phyloP scores from a whole-genome alignment of 345 rosid genomes.

The Aquilaria malaccensis region DNA sequence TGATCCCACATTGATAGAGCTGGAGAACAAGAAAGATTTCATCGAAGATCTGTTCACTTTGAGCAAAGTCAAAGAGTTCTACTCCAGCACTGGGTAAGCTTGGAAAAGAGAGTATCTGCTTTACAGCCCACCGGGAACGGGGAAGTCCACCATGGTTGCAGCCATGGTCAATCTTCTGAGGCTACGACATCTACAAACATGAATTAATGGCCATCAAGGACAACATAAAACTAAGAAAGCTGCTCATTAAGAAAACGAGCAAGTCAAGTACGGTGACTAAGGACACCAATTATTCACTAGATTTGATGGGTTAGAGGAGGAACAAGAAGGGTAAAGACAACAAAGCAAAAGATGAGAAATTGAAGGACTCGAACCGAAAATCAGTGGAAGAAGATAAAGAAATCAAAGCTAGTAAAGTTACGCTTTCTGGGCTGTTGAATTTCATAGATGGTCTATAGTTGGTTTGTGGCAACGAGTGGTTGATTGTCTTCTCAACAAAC shows the following conservation, averaged over 20 bases:
- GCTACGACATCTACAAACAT: constrained; percentile 35
- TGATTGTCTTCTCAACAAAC: constrained; percentile 32
- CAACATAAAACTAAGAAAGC: constrained; percentile 30
- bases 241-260: constrained; percentile 24
- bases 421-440: constrained; percentile 39
- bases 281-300: constrained; percentile 39
- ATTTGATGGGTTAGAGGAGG: constrained; percentile 29
- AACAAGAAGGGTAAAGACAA: constrained; percentile 2
- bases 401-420: constrained; percentile 18
- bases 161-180: constrained; percentile 33
- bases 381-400: constrained; percentile 9
- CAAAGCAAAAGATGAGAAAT: neutral
- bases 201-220: constrained; percentile 24
- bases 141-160: constrained; percentile 39
- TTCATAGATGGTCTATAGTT: constrained; percentile 45
- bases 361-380: neutral
- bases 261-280: constrained; percentile 40
- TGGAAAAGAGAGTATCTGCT: constrained; percentile 45
- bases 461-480: constrained; percentile 36
- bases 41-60: constrained; percentile 27
- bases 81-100: constrained; percentile 32
- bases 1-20: constrained; percentile 29
- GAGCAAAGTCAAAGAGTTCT: constrained; percentile 28
- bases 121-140: constrained; percentile 34
- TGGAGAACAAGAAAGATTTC: constrained; percentile 30